Percentiles rank a stretch among this genome's conserved stretches.
Conservation (phyloP, 164 flowering plant species). For the Sedum album region DNA sequence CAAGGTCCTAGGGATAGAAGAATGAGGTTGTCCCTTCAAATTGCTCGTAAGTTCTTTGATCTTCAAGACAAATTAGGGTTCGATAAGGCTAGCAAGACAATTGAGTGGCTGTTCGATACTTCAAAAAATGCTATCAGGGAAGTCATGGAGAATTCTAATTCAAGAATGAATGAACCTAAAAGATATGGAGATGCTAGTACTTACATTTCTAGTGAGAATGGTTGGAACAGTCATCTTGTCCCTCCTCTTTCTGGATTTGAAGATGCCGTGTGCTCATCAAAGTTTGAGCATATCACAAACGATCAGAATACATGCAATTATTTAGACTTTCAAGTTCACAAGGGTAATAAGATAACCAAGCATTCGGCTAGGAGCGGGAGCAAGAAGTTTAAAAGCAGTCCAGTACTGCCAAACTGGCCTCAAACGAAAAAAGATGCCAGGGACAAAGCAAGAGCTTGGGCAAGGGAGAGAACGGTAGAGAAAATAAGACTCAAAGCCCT, state of each 20-base stretch:
- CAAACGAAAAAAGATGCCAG: neutral
- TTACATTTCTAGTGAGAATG: neutral
- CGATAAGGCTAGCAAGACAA: conserved; percentile 15
- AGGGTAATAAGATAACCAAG: neutral
- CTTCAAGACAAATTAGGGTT: conserved; percentile 11
- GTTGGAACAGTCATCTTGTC: neutral
- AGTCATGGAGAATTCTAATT: neutral
- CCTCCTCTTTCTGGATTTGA: neutral
- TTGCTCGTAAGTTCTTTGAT: conserved; percentile 12
- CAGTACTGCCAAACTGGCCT: neutral
- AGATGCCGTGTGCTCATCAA: neutral
- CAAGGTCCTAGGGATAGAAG: conserved; percentile 15
- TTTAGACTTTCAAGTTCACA: neutral
- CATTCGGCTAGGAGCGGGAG: neutral
- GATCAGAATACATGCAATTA: neutral
- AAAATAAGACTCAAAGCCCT: conserved; percentile 1
- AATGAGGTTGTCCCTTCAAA: conserved; percentile 14
- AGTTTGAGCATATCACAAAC: neutral
- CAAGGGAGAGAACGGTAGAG: conserved; percentile 2
- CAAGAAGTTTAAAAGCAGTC: neutral
- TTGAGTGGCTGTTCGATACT: conserved; percentile 11
- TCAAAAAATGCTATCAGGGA: conserved; percentile 5
- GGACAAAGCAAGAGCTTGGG: conserved; percentile 12
- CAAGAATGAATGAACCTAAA: conserved; percentile 2
- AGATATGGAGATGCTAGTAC: neutral